These are phyloP conservation scores for Auxenochlorella pyrenoidosa DNA, from an alignment of 139 green algal species.

Conservation along the genomic window DNA sequence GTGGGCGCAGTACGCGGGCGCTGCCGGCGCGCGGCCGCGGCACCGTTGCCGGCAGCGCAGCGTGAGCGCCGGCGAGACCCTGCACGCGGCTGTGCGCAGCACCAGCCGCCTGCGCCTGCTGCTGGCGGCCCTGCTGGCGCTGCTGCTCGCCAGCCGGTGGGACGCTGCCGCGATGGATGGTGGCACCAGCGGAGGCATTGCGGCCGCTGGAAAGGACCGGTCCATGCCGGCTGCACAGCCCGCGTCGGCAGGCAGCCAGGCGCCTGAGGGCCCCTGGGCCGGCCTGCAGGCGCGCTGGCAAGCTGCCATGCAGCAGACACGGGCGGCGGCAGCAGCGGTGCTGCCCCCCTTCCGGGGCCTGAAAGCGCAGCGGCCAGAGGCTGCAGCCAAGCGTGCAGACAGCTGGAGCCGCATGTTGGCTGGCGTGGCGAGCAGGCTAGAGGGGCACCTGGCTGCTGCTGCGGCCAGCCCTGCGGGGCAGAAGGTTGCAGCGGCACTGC, in stretches of 20 bases:
- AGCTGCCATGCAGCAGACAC: background rate
- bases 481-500: background rate
- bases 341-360: background rate
- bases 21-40: background rate
- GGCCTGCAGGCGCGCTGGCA: background rate
- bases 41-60: background rate
- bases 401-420: background rate
- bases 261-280: background rate
- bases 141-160: constrained; percentile 22
- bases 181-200: no score
- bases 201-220: background rate
- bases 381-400: background rate
- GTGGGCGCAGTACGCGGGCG: constrained; percentile 10
- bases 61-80: constrained; percentile 22
- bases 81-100: constrained; percentile 16
- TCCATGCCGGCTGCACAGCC: background rate
- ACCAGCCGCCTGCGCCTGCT: constrained; percentile 26
- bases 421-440: background rate
- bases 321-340: background rate
- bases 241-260: no score
- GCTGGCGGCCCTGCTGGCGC: constrained; percentile 23
- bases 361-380: background rate
- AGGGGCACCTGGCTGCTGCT: background rate
- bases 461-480: background rate
- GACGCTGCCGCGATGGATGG: background rate